Base-by-base conservation (phyloP, 768 basidiomycete species). In the Termitomyces heimii region DNA sequence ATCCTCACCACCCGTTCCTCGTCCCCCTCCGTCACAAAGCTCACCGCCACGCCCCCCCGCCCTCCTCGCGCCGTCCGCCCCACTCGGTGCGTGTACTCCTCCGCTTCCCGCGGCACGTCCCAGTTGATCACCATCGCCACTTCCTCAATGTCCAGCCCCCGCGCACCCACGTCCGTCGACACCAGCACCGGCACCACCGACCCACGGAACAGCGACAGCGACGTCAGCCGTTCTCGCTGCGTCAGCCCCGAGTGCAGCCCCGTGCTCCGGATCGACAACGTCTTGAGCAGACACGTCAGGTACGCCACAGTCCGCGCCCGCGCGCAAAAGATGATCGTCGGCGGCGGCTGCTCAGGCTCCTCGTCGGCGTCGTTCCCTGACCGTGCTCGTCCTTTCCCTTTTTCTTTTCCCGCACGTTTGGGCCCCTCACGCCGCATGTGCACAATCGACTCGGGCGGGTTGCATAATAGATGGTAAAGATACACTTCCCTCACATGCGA, bases 51-150 rank as follows among this genome's bases (percentile, higher is more conserved):
- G 65, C 97, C 97, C 3, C 88, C 90, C 65, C 84, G 80, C 6
- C 97, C 97, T 12, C 88, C 90, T 64, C 94, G 85, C 31, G 94
- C 94, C 24, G 94, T 98, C 66, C 94, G 74, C 44, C 94, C 94
- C 1, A 99, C 97, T 22, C 97, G 83, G 74, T 99, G 97, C 1
- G 93, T 90, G 67, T 99, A 99, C 68, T 96, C 95, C 70, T 96
- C 96, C 5, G 92, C 80, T 67, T 88, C 86, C 13, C 80, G 77
- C 14, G 97, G 97, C 60, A 98, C 75, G 70, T 99, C 96, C 94
- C 95, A 99, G 62, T 99, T 98, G 56, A 99, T 79, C 20, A 99
- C 93, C 77, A 98, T 84, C 12, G 91, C 94, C 12, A 99, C 95
- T 63, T 95, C 92, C 59, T 93, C 93, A 55, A 98, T 96, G 73